Base-by-base conservation (phyloP, 2,329 filamentous ascomycete genomes). In the Shiraia sp. region DNA sequence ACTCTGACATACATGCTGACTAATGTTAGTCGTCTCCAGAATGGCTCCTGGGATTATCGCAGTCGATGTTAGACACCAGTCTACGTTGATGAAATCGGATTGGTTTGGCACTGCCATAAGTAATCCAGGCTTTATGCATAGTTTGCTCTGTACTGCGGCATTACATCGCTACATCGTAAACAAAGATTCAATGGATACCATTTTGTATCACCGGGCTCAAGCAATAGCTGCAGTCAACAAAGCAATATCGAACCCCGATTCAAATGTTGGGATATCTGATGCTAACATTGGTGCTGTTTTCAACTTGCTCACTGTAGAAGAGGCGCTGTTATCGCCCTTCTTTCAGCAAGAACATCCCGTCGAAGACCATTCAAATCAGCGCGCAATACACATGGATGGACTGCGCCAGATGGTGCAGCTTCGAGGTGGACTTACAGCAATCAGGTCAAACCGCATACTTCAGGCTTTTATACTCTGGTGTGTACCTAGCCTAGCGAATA, bases 381-480 rank as follows among this genome's bases (percentile, higher is more conserved):
- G 59, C 30, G 49, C 49, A 27, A 65, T 66, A 35, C 67, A 70
- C 42, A 34, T 64, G 27, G 57, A 58, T 19, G 67, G 66, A 4
- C 30, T 70, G 49, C 54, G 51, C 23, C 59, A 48, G 42, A 69
- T 70, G 67, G 47, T 70, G 10, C 55, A 63, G 36, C 30, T 69
- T 34, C 57, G 67, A 10, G 67, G 67, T 23, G 67, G 67, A 10
- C 44, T 70, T 9, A 44, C 36, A 33, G 58, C 55, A 39, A 61
- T 70, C 26, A 56, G 53, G 27, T 65, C 63, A 14, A 69, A 69
- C 44, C 63, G 65, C 35, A 66, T 68, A n/a, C 47, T 70, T 14
- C 66, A 70, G 36, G 64, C 67, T 16, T 69, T 70, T 59, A 69
- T 70, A 58, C 62, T 70, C 50, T 70, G 67, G 67, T 70, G 54